Percentiles rank a stretch among this genome's conserved stretches.
phyloP scores from a whole-genome alignment of 1,284 basidiomycete species.

The Leccinum fuscescens region DNA sequence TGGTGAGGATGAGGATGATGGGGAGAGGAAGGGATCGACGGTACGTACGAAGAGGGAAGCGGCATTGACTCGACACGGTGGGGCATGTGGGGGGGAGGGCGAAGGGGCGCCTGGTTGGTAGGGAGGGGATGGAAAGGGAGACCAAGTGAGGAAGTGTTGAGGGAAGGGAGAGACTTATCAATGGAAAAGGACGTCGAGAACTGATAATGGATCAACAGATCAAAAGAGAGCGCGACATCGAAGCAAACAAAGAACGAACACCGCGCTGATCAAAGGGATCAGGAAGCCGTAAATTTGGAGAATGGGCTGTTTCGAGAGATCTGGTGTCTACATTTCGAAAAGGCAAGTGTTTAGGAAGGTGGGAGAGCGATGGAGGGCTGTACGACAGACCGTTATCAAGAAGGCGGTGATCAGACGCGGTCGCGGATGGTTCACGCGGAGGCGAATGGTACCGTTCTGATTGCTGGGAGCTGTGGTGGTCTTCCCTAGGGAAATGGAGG shows the following conservation, averaged over 20 bases:
- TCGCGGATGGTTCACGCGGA: conserved; percentile 24
- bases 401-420: conserved; percentile 34
- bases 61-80: conserved; percentile 35
- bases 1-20: conserved; percentile 9
- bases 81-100: conserved; percentile 24
- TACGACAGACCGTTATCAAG: conserved; percentile 34
- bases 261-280: conserved; percentile 37
- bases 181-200: conserved; percentile 33
- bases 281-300: conserved; percentile 36
- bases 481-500: conserved; percentile 29
- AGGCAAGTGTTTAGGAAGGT: conserved; percentile 29
- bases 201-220: conserved; percentile 40
- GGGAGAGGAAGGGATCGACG: conserved; percentile 8
- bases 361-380: conserved; percentile 23
- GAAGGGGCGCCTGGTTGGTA: conserved; percentile 6
- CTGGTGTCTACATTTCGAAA: conserved; percentile 31
- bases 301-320: conserved; percentile 35
- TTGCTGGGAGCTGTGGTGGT: conserved; percentile 24
- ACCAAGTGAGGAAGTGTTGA: conserved; percentile 19
- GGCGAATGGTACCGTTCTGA: conserved; percentile 22
- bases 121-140: conserved; percentile 12
- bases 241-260: conserved; percentile 40
- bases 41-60: conserved; percentile 32
- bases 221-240: conserved; percentile 35
- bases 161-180: conserved; percentile 30